A percentile compares a stretch with the other conserved stretches of the same genome.
Conservation (phyloP, 2,329 filamentous ascomycete genomes). For the Chaetomium globosum region DNA sequence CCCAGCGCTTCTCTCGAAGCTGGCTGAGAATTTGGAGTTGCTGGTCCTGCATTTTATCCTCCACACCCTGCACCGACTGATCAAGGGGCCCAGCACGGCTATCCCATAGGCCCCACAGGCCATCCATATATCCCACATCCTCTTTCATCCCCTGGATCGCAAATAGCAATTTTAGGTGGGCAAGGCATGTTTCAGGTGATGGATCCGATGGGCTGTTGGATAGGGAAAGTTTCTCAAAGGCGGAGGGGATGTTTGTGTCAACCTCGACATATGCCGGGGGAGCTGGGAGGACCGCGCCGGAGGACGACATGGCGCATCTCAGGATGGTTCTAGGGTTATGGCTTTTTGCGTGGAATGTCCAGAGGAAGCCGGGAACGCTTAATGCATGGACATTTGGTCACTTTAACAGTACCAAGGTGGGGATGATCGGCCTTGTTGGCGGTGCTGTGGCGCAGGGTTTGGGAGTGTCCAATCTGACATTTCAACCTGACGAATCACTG, state of each 20-base stretch:
- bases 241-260: slow-evolving; percentile 30
- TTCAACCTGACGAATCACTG: neutral
- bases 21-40: slow-evolving; percentile 51
- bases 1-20: slow-evolving; percentile 73
- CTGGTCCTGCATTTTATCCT: slow-evolving; percentile 39
- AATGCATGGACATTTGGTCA: neutral
- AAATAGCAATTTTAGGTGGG: slow-evolving; percentile 73
- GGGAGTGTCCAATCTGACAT: neutral
- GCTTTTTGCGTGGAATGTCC: neutral
- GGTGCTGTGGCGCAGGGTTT: neutral
- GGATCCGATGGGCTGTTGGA: slow-evolving; percentile 40
- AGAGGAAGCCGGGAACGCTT: neutral
- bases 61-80: slow-evolving; percentile 13
- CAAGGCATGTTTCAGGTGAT: slow-evolving; percentile 62
- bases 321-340: neutral
- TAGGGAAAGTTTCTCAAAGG: slow-evolving; percentile 34
- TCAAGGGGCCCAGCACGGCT: slow-evolving; percentile 41
- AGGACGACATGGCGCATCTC: neutral
- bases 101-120: slow-evolving; percentile 66
- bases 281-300: neutral
- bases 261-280: slow-evolving; percentile 6
- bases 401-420: neutral
- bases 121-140: slow-evolving; percentile 65
- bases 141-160: slow-evolving; percentile 69
- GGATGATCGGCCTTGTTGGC: neutral